These are phyloP conservation scores for Exophiala aquamarina DNA, from an alignment of 2,329 filamentous ascomycete genomes.

Conservation along the genomic window DNA sequence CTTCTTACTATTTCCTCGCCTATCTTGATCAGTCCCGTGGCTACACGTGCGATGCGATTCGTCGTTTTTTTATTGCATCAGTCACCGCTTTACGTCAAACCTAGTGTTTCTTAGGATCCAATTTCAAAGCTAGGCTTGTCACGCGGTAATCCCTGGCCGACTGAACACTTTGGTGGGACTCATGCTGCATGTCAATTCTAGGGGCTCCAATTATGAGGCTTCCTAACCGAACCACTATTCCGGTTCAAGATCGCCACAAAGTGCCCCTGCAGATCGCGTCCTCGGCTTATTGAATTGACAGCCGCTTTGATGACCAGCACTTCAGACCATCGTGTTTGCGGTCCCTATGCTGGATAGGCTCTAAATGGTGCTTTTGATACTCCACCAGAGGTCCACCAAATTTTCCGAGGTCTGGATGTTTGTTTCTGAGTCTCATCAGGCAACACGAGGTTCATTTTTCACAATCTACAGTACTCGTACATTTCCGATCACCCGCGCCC, in stretches of 20 bases:
- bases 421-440: too few relatives aligned
- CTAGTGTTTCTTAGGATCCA: slow-evolving; percentile 7
- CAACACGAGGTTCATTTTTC: too few relatives aligned
- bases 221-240: slow-evolving; percentile 18
- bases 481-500: too few relatives aligned
- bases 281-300: slow-evolving; percentile 6
- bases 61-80: not conserved
- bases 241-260: slow-evolving; percentile 8
- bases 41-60: slow-evolving; percentile 14
- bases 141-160: slow-evolving; percentile 9
- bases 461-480: too few relatives aligned
- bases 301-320: not conserved
- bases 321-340: too few relatives aligned
- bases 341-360: too few relatives aligned
- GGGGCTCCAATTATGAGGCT: slow-evolving; percentile 14
- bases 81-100: slow-evolving; percentile 24
- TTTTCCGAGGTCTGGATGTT: too few relatives aligned
- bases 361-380: not conserved
- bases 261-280: slow-evolving; percentile 25
- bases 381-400: not conserved
- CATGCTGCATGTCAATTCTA: slow-evolving; percentile 1
- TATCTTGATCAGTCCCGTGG: slow-evolving; percentile 6
- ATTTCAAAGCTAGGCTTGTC: slow-evolving; percentile 19
- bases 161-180: slow-evolving; percentile 2
- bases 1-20: not conserved